phyloP scores from a whole-genome alignment of 805 yeast species.

The Torulaspora delbrueckii region DNA sequence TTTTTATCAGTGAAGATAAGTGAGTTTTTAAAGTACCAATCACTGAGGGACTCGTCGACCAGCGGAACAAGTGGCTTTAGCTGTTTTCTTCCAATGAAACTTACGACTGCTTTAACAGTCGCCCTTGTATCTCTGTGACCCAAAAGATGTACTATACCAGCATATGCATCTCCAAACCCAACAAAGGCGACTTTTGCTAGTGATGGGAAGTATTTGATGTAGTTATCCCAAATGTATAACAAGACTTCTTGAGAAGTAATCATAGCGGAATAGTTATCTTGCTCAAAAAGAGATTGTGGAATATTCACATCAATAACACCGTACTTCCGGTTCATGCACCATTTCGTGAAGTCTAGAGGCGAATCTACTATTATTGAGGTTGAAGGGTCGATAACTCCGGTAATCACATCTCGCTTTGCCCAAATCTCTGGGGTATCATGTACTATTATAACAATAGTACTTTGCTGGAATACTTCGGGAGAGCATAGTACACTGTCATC shows the following conservation, averaged over 20 bases:
- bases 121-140: constrained; percentile 73
- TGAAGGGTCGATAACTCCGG: constrained; percentile 70
- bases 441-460: constrained; percentile 62
- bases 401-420: constrained; percentile 76
- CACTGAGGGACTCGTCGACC: constrained; percentile 82
- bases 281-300: constrained; percentile 50
- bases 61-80: constrained; percentile 77
- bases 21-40: constrained; percentile 87
- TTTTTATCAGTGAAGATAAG: constrained; percentile 69
- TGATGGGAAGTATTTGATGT: constrained; percentile 62
- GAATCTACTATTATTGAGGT: constrained; percentile 74
- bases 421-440: constrained; percentile 93
- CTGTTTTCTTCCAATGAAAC: constrained; percentile 62
- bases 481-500: constrained; percentile 45
- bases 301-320: constrained; percentile 83
- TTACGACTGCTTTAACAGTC: constrained; percentile 65
- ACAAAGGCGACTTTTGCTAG: constrained; percentile 69
- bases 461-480: constrained; percentile 60
- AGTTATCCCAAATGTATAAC: constrained; percentile 85
- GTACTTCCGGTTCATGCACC: constrained; percentile 55
- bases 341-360: constrained; percentile 61
- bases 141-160: constrained; percentile 77
- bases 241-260: constrained; percentile 72
- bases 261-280: constrained; percentile 53
- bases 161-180: constrained; percentile 87